Evolutionary conservation across 805 yeast species (phyloP).

Genomic region (Candida gorgasii): DNA sequence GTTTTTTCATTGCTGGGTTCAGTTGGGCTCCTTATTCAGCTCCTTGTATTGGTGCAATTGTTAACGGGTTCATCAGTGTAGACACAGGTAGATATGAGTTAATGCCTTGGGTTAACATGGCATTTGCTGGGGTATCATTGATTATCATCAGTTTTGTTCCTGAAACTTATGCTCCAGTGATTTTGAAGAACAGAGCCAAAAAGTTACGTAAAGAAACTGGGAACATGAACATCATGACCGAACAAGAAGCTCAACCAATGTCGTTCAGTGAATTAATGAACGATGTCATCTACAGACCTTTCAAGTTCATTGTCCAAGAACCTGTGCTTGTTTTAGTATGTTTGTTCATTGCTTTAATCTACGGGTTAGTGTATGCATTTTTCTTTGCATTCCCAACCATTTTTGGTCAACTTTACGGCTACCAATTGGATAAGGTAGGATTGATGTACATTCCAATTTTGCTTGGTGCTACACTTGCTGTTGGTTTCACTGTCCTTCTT

Average conservation of each 20-base stretch:
- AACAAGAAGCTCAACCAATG: slow-evolving; percentile 83
- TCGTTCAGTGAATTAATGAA: slow-evolving; percentile 66
- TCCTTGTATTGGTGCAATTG: slow-evolving; percentile 86
- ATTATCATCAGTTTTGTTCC: slow-evolving; percentile 65
- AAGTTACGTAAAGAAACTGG: slow-evolving; percentile 77
- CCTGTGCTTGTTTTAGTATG: slow-evolving; percentile 86
- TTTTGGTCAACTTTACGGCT: slow-evolving; percentile 74
- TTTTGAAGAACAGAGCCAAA: slow-evolving; percentile 65
- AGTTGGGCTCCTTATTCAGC: slow-evolving; percentile 94
- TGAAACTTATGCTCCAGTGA: slow-evolving; percentile 89
- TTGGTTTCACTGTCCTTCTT: slow-evolving; percentile 70
- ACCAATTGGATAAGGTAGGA: slow-evolving; percentile 76
- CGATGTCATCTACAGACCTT: slow-evolving; percentile 76
- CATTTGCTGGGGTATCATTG: slow-evolving; percentile 86
- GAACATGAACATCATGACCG: slow-evolving; percentile 82
- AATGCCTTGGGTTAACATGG: slow-evolving; percentile 90
- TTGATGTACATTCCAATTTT: slow-evolving; percentile 87
- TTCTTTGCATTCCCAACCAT: slow-evolving; percentile 95
- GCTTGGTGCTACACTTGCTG: slow-evolving; percentile 79
- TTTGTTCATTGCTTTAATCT: slow-evolving; percentile 82
- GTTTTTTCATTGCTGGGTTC: slow-evolving; percentile 86
- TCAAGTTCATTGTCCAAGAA: slow-evolving; percentile 74
- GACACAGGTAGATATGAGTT: slow-evolving; percentile 68
- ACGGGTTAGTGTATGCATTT: slow-evolving; percentile 88
- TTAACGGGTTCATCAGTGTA: slow-evolving; percentile 81